These are phyloP conservation scores for Leishmania major DNA, from an alignment of 208 protist species.

Conservation along the genomic window DNA sequence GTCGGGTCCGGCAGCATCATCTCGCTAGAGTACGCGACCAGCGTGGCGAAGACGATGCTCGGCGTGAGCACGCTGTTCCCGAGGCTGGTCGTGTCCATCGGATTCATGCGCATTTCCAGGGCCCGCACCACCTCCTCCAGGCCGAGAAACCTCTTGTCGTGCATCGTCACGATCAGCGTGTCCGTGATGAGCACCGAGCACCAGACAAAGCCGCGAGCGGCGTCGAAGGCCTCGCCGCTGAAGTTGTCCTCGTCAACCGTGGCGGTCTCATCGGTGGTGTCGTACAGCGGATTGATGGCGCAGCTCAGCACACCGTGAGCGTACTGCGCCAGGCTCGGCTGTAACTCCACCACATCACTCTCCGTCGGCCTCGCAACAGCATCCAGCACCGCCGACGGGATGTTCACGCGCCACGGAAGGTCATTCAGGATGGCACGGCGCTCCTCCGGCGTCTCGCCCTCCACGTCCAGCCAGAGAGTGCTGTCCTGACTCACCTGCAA, in stretches of 20 bases:
- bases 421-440: constrained; percentile 35
- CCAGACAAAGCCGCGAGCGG: constrained; percentile 37
- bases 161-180: constrained; percentile 61
- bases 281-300: constrained; percentile 32
- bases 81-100: constrained; percentile 6
- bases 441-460: constrained; percentile 36
- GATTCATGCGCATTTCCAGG: constrained; percentile 34
- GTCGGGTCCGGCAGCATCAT: constrained; percentile 71
- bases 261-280: constrained; percentile 8
- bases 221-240: constrained; percentile 38
- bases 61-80: constrained; percentile 18
- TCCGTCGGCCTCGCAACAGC: constrained; percentile 53
- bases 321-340: constrained; percentile 47
- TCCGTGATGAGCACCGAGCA: constrained; percentile 71
- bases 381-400: constrained; percentile 51
- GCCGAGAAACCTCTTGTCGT: constrained; percentile 57
- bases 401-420: constrained; percentile 36
- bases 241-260: constrained; percentile 23
- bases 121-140: constrained; percentile 55
- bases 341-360: constrained; percentile 69
- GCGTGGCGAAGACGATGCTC: constrained; percentile 49
- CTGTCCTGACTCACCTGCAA: constrained; percentile 25
- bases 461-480: constrained; percentile 63
- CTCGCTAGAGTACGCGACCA: constrained; percentile 70
- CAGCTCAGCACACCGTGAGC: constrained; percentile 64